Percentiles rank a stretch among this genome's conserved stretches.
Conservation (phyloP, 345 rosid species). For the Hirschfeldia incana region DNA sequence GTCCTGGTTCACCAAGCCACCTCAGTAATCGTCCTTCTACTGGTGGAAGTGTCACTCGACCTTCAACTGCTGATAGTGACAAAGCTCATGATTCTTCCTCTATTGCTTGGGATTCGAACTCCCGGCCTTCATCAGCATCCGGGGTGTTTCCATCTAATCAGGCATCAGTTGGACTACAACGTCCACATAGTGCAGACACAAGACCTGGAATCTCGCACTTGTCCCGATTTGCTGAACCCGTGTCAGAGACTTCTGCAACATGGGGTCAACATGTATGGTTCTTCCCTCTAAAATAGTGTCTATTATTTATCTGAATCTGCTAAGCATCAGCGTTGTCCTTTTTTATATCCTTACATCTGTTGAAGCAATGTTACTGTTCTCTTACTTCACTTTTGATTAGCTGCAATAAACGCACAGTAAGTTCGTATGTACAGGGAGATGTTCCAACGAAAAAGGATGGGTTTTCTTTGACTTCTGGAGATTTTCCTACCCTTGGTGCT, state of each 20-base stretch:
- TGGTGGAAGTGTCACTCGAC: constrained; percentile 88
- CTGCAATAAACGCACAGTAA: constrained; percentile 4
- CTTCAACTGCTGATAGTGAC: constrained; percentile 93
- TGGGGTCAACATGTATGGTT: constrained; percentile 57
- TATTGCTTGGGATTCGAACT: constrained; percentile 71
- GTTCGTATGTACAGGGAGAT: constrained; percentile 57
- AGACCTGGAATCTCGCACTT: constrained; percentile 97
- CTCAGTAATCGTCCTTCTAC: constrained; percentile 92
- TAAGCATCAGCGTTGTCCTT: neutral
- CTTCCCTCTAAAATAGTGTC: constrained; percentile 10
- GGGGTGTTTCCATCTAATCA: constrained; percentile 78
- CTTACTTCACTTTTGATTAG: constrained; percentile 8
- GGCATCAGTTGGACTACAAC: constrained; percentile 59
- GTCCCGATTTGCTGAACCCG: constrained; percentile 93
- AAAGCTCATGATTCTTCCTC: constrained; percentile 60
- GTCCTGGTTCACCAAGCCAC: constrained; percentile 77
- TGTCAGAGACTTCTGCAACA: constrained; percentile 64
- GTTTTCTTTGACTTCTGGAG: constrained; percentile 87
- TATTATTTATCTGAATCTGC: constrained; percentile 8
- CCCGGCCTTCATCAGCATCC: constrained; percentile 97
- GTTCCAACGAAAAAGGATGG: constrained; percentile 64
- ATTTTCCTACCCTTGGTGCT: constrained; percentile 95
- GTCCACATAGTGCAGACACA: constrained; percentile 98
- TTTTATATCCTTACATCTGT: constrained; percentile 5
- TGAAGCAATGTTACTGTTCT: constrained; percentile 16